Evolutionary conservation across 441 rosid species (phyloP).

Genomic region (Melastoma candidum): DNA sequence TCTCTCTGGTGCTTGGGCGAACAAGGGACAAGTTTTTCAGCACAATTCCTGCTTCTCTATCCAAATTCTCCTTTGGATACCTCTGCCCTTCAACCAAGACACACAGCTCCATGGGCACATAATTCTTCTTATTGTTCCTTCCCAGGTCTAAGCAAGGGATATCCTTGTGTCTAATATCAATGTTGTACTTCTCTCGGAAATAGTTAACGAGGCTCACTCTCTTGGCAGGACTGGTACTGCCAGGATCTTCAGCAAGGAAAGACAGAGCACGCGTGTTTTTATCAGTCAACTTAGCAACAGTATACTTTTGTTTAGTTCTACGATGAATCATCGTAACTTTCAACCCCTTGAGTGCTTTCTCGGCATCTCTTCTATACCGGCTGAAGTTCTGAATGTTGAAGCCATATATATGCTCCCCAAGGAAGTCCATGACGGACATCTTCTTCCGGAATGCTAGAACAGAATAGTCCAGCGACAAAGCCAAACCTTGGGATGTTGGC

Average conservation of each 20-base stretch:
- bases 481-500: constrained; percentile 57
- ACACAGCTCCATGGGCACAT: constrained; percentile 74
- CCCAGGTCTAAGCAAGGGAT: constrained; percentile 69
- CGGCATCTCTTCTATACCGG: constrained; percentile 21
- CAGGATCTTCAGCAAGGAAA: constrained; percentile 31
- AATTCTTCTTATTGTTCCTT: constrained; percentile 29
- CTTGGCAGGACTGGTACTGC: constrained; percentile 26
- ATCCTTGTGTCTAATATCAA: constrained; percentile 33
- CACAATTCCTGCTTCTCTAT: constrained; percentile 23
- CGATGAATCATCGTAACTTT: constrained; percentile 52
- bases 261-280: constrained; percentile 22
- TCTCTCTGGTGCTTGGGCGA: constrained; percentile 30
- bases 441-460: constrained; percentile 65
- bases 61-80: constrained; percentile 52
- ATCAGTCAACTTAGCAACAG: constrained; percentile 35
- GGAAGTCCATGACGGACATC: constrained; percentile 43
- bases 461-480: constrained; percentile 71
- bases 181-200: constrained; percentile 40
- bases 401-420: constrained; percentile 28
- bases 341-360: constrained; percentile 33
- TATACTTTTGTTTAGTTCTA: constrained; percentile 40
- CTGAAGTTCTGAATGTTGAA: constrained; percentile 22
- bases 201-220: constrained; percentile 35
- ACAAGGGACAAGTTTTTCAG: constrained; percentile 46
- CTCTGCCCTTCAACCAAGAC: constrained; percentile 62